Evolutionary conservation across 306 rosid genomes (phyloP).

Genomic region (Cyclanthera cordifolia): DNA sequence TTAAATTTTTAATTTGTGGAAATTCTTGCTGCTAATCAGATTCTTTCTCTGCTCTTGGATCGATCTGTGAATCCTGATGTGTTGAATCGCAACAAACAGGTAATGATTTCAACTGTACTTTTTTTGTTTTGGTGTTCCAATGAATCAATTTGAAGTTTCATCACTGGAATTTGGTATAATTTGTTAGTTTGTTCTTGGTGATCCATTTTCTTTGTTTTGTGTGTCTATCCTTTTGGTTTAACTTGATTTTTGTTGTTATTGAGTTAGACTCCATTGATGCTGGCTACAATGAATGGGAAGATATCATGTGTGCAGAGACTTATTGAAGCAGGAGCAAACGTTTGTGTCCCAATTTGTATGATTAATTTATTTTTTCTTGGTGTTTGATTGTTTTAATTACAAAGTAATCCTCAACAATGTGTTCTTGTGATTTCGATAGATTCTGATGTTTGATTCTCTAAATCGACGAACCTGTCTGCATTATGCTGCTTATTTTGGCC

Average conservation of each 20-base stretch:
- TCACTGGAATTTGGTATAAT: not conserved
- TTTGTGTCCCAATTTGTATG: conserved; percentile 23
- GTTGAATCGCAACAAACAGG: conserved; percentile 69
- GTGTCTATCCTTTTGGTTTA: not conserved
- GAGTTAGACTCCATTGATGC: conserved; percentile 68
- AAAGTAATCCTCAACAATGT: not conserved
- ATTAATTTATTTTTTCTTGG: conserved; percentile 13
- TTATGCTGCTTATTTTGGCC: conserved; percentile 72
- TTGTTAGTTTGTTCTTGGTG: not conserved
- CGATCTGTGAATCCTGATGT: conserved; percentile 42
- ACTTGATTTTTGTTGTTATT: conserved; percentile 6
- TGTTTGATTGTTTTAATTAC: not conserved
- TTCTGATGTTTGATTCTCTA: conserved; percentile 70
- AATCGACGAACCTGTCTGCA: conserved; percentile 78
- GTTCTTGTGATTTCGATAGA: conserved; percentile 30
- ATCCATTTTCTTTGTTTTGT: not conserved
- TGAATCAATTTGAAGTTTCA: not conserved
- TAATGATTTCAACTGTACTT: conserved; percentile 4
- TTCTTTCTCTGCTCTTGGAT: conserved; percentile 55
- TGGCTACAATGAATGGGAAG: conserved; percentile 81
- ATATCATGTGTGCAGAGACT: conserved; percentile 51
- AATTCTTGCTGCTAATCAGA: conserved; percentile 27
- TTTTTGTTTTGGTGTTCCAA: not conserved
- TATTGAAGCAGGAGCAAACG: conserved; percentile 77
- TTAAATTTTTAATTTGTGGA: no score